Percentiles rank a stretch among this genome's conserved stretches.
phyloP scores from a whole-genome alignment of 2,329 filamentous ascomycete genomes.

The Sarocladiaceae sp. region DNA sequence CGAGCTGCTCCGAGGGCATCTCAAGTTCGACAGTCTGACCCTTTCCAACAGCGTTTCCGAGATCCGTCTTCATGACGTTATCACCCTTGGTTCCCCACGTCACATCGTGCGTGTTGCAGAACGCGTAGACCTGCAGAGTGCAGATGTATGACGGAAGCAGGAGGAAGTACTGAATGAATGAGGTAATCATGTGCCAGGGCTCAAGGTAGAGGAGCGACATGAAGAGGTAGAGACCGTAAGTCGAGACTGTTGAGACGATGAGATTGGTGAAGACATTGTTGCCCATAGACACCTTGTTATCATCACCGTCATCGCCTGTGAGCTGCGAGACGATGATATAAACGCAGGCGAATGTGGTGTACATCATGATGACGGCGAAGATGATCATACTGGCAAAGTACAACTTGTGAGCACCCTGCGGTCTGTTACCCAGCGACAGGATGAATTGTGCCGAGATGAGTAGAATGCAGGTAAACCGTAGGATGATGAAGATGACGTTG shows the following conservation, averaged over 20 bases:
- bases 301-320: conserved; percentile 36
- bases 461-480: conserved; percentile 79
- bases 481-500: conserved; percentile 74
- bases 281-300: conserved; percentile 52
- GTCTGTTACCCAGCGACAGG: conserved; percentile 89
- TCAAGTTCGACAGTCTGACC: conserved; percentile 85
- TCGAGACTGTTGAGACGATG: conserved; percentile 82
- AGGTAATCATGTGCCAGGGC: conserved; percentile 98
- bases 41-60: conserved; percentile 76
- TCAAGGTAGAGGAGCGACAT: conserved; percentile 97
- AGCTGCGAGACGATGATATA: conserved; percentile 88
- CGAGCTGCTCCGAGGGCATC: conserved; percentile 95
- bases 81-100: conserved; percentile 99
- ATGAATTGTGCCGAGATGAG: conserved; percentile 95
- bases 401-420: conserved; percentile 87
- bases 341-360: conserved; percentile 82
- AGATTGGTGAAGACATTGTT: conserved; percentile 94
- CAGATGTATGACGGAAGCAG: conserved; percentile 92
- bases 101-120: conserved; percentile 98
- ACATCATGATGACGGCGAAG: conserved; percentile 91
- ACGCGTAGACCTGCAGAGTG: conserved; percentile 95
- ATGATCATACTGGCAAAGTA: conserved; percentile 83
- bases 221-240: conserved; percentile 88
- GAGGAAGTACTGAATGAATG: conserved; percentile 82
- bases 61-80: conserved; percentile 88